These are phyloP conservation scores for Fusarium pilosicola DNA, from an alignment of 2,329 filamentous ascomycete genomes.

Conservation along the genomic window DNA sequence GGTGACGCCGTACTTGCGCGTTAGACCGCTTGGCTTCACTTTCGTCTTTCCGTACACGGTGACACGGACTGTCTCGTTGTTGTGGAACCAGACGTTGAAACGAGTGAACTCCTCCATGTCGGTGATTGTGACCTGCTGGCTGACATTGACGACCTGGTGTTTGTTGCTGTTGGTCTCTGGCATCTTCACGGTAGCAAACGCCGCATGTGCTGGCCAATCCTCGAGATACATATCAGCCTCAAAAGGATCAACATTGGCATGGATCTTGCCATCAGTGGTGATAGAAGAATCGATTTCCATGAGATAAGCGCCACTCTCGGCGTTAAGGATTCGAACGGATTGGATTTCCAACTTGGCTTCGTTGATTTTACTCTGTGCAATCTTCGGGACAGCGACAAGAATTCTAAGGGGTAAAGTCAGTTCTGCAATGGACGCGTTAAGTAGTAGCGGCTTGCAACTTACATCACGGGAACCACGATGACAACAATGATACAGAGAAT, in stretches of 20 bases:
- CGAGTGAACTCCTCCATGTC: conserved; percentile 60
- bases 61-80: conserved; percentile 61
- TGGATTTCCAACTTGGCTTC: conserved; percentile 62
- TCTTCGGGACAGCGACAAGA: conserved; percentile 65
- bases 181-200: conserved; percentile 63
- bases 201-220: conserved; percentile 56
- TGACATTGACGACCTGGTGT: conserved; percentile 62
- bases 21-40: conserved; percentile 61
- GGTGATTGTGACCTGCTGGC: conserved; percentile 58
- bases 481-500: conserved; percentile 60
- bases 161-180: conserved; percentile 61
- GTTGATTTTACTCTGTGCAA: conserved; percentile 67
- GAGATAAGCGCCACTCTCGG: conserved; percentile 55
- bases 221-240: conserved; percentile 65
- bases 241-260: conserved; percentile 63
- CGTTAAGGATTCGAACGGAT: conserved; percentile 60
- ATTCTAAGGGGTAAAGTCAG: conserved; percentile 53
- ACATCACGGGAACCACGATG: conserved; percentile 69
- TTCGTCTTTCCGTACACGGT: conserved; percentile 63
- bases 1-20: conserved; percentile 58
- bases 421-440: neutral
- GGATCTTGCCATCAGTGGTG: conserved; percentile 60
- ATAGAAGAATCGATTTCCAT: conserved; percentile 68
- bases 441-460: conserved; percentile 49
- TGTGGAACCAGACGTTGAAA: conserved; percentile 66